A percentile compares a stretch with the other conserved stretches of the same genome.
Evolutionary conservation across 495 filamentous ascomycete genomes (phyloP).

Genomic region (Massariosphaeria phaeospora): DNA sequence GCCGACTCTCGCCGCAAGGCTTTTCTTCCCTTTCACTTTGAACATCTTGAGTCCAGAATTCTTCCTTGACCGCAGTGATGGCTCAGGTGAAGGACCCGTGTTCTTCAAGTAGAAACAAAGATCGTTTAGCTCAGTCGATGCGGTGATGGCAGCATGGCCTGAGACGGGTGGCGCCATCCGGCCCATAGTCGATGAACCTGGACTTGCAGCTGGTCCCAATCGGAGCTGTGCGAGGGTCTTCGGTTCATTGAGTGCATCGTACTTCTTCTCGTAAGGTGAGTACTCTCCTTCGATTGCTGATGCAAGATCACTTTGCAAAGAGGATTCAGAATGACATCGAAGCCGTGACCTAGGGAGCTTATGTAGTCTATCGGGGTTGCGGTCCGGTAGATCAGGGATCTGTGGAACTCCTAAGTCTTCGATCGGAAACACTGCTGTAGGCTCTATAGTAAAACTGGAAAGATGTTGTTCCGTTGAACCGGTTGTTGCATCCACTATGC

Average conservation of each 20-base stretch:
- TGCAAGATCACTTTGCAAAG: conserved; percentile 8
- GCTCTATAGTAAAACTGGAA: background rate
- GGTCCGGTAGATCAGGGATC: background rate
- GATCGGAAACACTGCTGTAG: background rate
- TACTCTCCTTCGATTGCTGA: conserved; percentile 17
- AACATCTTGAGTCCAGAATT: conserved; percentile 4
- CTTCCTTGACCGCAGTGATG: background rate
- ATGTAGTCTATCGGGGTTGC: conserved; percentile 3
- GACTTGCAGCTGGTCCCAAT: background rate
- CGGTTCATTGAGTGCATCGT: background rate
- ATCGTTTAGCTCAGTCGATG: conserved; percentile 2
- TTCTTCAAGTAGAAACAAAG: conserved; percentile 11
- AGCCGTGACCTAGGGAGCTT: background rate
- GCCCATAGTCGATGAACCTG: background rate
- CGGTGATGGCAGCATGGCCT: background rate
- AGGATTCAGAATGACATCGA: background rate
- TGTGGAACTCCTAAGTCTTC: background rate
- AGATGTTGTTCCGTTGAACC: background rate
- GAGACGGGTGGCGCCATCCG: conserved; percentile 16
- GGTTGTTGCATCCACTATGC: too few relatives aligned
- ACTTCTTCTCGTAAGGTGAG: conserved; percentile 15
- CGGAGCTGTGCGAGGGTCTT: background rate
- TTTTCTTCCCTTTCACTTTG: conserved; percentile 4
- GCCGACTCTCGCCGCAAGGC: background rate
- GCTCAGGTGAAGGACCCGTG: conserved; percentile 4